Evolutionary conservation across 495 filamentous ascomycete species (phyloP).

Genomic region (Penicillium diatomitis): DNA sequence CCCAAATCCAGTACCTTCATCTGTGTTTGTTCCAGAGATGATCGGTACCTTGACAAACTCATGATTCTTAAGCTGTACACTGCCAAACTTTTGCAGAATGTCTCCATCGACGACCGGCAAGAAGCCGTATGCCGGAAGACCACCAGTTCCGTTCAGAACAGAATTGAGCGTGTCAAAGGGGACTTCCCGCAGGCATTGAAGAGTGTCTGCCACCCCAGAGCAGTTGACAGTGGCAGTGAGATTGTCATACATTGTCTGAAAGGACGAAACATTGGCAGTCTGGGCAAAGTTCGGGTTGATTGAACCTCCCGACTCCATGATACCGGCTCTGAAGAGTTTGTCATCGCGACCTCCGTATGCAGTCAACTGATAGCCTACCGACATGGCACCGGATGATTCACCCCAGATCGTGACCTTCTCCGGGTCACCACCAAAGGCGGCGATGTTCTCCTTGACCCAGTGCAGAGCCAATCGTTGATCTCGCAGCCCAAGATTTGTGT

Average conservation of each 20-base stretch:
- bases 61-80: conserved; percentile 21
- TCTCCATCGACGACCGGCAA: conserved; percentile 42
- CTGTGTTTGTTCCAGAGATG: conserved; percentile 37
- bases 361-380: conserved; percentile 42
- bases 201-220: conserved; percentile 23
- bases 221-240: conserved; percentile 31
- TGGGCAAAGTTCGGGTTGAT: conserved; percentile 13
- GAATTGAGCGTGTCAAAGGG: conserved; percentile 34
- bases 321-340: conserved; percentile 35
- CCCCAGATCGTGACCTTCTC: conserved; percentile 63
- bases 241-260: conserved; percentile 30
- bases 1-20: conserved; percentile 41
- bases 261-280: conserved; percentile 24
- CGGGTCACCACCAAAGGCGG: conserved; percentile 44
- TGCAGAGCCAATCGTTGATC: conserved; percentile 54
- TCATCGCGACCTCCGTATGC: conserved; percentile 43
- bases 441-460: conserved; percentile 53
- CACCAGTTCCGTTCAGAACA: conserved; percentile 26
- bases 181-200: conserved; percentile 40
- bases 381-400: conserved; percentile 49
- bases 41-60: conserved; percentile 42
- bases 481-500: conserved; percentile 47
- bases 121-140: conserved; percentile 25
- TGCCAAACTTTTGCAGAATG: conserved; percentile 34
- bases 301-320: conserved; percentile 40